Percentiles rank a stretch among this genome's conserved stretches.
Evolutionary conservation across 306 rosid species (phyloP).

Genomic region (Arachis stenosperma): DNA sequence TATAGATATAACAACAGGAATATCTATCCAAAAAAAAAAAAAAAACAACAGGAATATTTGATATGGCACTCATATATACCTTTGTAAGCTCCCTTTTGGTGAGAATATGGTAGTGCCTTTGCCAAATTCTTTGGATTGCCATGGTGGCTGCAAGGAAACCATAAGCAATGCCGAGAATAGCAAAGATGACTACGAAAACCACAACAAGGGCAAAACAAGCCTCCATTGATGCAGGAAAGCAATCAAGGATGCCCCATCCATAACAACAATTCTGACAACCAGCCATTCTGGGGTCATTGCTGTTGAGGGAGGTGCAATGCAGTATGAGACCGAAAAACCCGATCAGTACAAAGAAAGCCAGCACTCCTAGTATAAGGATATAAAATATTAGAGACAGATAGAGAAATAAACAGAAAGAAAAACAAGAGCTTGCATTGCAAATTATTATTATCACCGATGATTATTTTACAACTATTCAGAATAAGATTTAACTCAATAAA

Average conservation of each 20-base stretch:
- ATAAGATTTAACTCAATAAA: constrained; percentile 17
- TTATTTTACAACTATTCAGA: not conserved
- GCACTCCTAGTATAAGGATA: constrained; percentile 66
- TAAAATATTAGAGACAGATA: constrained; percentile 16
- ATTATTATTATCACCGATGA: constrained; percentile 11
- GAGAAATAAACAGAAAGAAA: constrained; percentile 14
- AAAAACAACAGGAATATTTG: not conserved
- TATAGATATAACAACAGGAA: not conserved
- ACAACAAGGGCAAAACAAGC: constrained; percentile 94
- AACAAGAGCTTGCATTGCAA: constrained; percentile 31
- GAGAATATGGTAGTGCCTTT: constrained; percentile 97
- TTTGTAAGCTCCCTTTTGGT: constrained; percentile 97
- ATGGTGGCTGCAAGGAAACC: constrained; percentile 96
- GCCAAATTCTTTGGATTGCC: constrained; percentile 99
- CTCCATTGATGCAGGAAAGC: constrained; percentile 99
- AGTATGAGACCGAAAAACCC: constrained; percentile 96
- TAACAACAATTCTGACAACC: constrained; percentile 99
- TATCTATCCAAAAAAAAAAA: not conserved
- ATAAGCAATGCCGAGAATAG: constrained; percentile 96
- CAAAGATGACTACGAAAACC: constrained; percentile 93
- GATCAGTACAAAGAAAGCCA: constrained; percentile 92
- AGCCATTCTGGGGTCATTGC: constrained; percentile 90
- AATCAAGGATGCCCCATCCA: constrained; percentile 98
- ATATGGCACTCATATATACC: constrained; percentile 44
- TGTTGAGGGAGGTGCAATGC: constrained; percentile 87